Base-by-base conservation (phyloP, 192 early-diverging fungal species). In the Linnemannia exigua region DNA sequence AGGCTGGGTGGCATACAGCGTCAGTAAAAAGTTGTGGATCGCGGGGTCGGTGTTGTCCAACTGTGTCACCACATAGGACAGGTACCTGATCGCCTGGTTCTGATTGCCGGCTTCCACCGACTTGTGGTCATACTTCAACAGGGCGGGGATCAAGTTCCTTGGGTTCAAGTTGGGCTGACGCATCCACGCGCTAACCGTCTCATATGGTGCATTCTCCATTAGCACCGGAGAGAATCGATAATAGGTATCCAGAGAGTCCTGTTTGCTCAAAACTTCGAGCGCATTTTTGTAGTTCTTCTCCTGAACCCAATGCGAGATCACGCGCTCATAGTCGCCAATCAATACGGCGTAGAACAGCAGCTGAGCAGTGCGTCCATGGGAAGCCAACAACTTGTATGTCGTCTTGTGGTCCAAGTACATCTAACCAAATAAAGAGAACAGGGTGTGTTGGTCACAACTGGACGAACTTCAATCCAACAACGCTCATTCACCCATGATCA, bases 11-110 rank as follows among this genome's bases (percentile, higher is more conserved):
- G 95, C 94, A 77, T 95, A 96, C 5, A 97, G 75, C 9, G 92
- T 93, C 35, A 99, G 87, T 46, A 99, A 90, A 84, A 95, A 98
- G 88, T 99, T 99, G 90, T 99, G 98, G 67, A 99, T 94, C 0
- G 95, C 94, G 0, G 95, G 90, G 80, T 99, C 98, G 6, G 94
- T 93, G 73, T 97, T 98, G 44, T 89, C 91, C 28, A 95, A 89
- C 58, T 92, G 91, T 17, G 94, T 90, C 8, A 95, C 96, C 25
- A 96, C 95, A 87, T 96, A 95, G 7, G 94, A 93, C 76, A 99
- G 81, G 75, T 99, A 99, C 28, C 96, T 88, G 50, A 98, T 94
- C 0, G 96, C 95, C 88, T 98, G 97, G 87, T 97, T 96, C 90
- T 93, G 87, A 12, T 72, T 72, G 51, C 63, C 70, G 22, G 83